Evolutionary conservation across 371 early-diverging fungal genomes (phyloP).

Genomic region (Lichtheimia corymbifera): DNA sequence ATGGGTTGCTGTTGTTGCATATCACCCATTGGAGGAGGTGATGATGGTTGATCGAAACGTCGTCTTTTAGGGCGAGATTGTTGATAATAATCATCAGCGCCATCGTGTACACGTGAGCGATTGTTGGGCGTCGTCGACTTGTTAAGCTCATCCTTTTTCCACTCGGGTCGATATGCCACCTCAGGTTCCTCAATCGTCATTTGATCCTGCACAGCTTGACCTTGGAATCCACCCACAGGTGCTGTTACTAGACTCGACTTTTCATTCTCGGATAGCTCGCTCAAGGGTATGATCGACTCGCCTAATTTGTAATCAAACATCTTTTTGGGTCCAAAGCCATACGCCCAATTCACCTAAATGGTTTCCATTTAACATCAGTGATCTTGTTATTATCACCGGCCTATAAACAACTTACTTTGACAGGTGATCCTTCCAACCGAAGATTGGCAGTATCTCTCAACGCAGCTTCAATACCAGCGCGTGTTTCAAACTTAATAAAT

Average conservation of each 20-base stretch:
- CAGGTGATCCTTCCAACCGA: constrained; percentile 23
- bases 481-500: constrained; percentile 38
- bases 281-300: constrained; percentile 46
- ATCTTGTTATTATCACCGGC: background rate
- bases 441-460: constrained; percentile 28
- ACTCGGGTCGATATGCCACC: constrained; percentile 43
- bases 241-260: constrained; percentile 38
- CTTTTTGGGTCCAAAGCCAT: constrained; percentile 52
- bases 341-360: constrained; percentile 45
- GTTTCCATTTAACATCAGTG: background rate
- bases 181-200: constrained; percentile 53
- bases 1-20: too few relatives aligned
- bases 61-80: constrained; percentile 11
- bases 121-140: background rate
- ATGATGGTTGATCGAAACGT: constrained; percentile 7
- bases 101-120: background rate
- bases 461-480: constrained; percentile 32
- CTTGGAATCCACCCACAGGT: constrained; percentile 46
- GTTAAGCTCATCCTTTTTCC: constrained; percentile 29
- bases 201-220: constrained; percentile 35
- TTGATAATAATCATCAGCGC: constrained; percentile 8
- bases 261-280: constrained; percentile 35
- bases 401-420: constrained; percentile 23
- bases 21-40: too few relatives aligned
- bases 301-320: constrained; percentile 47